These are phyloP conservation scores for Kondoa malvinella DNA, from an alignment of 768 basidiomycete species.

Conservation along the genomic window DNA sequence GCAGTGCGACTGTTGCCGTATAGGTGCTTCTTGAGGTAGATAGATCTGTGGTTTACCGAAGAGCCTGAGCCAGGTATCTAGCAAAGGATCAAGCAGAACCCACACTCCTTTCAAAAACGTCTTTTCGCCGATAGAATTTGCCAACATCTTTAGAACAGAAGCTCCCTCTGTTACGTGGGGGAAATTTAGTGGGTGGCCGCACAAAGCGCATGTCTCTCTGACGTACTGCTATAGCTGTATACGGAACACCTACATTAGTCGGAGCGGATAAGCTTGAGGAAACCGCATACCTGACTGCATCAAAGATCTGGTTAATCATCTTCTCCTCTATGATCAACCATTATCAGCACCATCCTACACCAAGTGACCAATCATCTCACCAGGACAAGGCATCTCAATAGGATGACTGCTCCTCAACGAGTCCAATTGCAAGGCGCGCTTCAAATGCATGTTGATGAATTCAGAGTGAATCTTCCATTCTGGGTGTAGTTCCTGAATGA, in stretches of 20 bases:
- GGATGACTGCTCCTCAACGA: conserved; percentile 76
- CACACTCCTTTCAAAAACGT: conserved; percentile 40
- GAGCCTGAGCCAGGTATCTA: not conserved
- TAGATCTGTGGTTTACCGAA: conserved; percentile 47
- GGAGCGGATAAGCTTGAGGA: too few species aligned
- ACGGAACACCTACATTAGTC: too few species aligned
- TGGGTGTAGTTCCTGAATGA: conserved; percentile 40
- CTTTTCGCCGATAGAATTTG: conserved; percentile 72
- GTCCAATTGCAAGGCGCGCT: conserved; percentile 62
- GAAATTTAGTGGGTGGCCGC: too few species aligned
- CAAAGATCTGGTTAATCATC: conserved; percentile 49
- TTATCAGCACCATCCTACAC: not conserved
- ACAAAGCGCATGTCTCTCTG: too few species aligned
- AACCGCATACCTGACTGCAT: too few species aligned
- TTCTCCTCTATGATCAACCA: not conserved
- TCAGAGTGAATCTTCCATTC: conserved; percentile 57
- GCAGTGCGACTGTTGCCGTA: conserved; percentile 69
- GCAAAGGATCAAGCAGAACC: not conserved
- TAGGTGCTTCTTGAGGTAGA: conserved; percentile 74
- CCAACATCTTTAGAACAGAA: conserved; percentile 81
- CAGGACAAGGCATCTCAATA: conserved; percentile 75
- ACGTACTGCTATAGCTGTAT: too few species aligned
- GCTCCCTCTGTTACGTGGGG: conserved; percentile 38
- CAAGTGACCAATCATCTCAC: conserved; percentile 40
- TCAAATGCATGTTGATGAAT: conserved; percentile 64